A percentile compares a stretch with the other conserved stretches of the same genome.
phyloP scores from a whole-genome alignment of 495 filamentous ascomycete genomes.

The Daldinia vernicosa region DNA sequence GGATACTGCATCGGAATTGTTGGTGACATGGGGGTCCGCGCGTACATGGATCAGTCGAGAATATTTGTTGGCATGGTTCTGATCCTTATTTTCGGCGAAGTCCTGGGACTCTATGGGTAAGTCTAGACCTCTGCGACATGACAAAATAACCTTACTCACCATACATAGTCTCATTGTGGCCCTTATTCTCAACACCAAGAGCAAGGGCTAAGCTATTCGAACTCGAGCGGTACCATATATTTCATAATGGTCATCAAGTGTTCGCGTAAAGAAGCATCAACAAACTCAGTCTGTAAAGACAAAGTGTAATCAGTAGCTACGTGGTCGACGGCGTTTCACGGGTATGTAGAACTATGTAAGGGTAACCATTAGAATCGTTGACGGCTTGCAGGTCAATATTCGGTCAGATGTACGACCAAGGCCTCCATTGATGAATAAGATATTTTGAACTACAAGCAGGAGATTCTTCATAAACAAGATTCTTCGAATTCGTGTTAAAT shows the following conservation, averaged over 20 bases:
- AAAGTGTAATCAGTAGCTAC: slow-evolving; percentile 46
- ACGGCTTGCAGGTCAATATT: slow-evolving; percentile 28
- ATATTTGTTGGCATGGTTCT: slow-evolving; percentile 99
- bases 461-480: neutral
- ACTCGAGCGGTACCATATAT: slow-evolving; percentile 2
- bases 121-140: slow-evolving; percentile 43
- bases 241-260: slow-evolving; percentile 8
- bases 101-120: slow-evolving; percentile 95
- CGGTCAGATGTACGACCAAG: slow-evolving; percentile 20
- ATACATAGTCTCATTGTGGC: slow-evolving; percentile 55
- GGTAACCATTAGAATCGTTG: slow-evolving; percentile 32
- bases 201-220: slow-evolving; percentile 54
- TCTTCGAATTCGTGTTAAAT: slow-evolving; percentile 31
- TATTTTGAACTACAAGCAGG: slow-evolving; percentile 15
- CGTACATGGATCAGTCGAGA: slow-evolving; percentile 94
- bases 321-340: slow-evolving; percentile 44
- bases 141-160: slow-evolving; percentile 21
- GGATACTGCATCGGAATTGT: slow-evolving; percentile 97
- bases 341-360: slow-evolving; percentile 46
- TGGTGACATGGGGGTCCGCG: slow-evolving; percentile 89
- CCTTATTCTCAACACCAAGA: slow-evolving; percentile 64
- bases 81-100: slow-evolving; percentile 98
- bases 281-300: slow-evolving; percentile 25
- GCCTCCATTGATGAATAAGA: slow-evolving; percentile 16
- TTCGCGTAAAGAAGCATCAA: slow-evolving; percentile 24